phyloP scores from a whole-genome alignment of 352 stramenopile species.

The Plasmopara viticola region DNA sequence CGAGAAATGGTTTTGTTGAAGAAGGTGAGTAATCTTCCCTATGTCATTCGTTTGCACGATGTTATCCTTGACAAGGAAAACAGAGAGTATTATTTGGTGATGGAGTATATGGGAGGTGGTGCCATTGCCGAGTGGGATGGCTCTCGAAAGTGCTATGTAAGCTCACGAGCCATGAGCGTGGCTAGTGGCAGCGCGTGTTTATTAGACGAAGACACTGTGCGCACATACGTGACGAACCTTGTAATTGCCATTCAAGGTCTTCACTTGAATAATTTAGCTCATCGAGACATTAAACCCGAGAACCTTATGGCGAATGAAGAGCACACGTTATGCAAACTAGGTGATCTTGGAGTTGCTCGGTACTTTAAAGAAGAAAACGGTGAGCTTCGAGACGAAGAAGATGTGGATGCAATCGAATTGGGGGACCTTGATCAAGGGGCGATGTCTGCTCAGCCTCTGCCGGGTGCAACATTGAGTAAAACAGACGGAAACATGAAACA shows the following conservation, averaged over 20 bases:
- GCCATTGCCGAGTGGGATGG: constrained; percentile 72
- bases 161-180: constrained; percentile 30
- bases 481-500: constrained; percentile 4
- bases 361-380: constrained; percentile 62
- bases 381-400: constrained; percentile 40
- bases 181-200: constrained; percentile 27
- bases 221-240: constrained; percentile 50
- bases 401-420: constrained; percentile 42
- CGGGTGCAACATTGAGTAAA: not conserved
- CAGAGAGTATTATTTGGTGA: constrained; percentile 64
- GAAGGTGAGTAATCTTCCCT: constrained; percentile 59
- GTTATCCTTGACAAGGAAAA: constrained; percentile 66
- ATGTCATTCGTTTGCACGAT: constrained; percentile 62
- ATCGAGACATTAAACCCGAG: constrained; percentile 85
- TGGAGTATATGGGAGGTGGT: constrained; percentile 83
- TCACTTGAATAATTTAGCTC: constrained; percentile 65
- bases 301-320: constrained; percentile 68
- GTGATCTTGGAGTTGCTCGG: constrained; percentile 75
- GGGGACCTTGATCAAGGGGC: constrained; percentile 31
- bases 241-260: constrained; percentile 67
- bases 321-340: constrained; percentile 61
- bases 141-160: constrained; percentile 55
- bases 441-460: constrained; percentile 1
- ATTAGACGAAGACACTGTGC: constrained; percentile 38
- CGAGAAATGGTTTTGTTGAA: constrained; percentile 74